A percentile compares a stretch with the other conserved stretches of the same genome.
phyloP scores from a whole-genome alignment of 2,329 filamentous ascomycete genomes.

The Cryphonectria japonica region DNA sequence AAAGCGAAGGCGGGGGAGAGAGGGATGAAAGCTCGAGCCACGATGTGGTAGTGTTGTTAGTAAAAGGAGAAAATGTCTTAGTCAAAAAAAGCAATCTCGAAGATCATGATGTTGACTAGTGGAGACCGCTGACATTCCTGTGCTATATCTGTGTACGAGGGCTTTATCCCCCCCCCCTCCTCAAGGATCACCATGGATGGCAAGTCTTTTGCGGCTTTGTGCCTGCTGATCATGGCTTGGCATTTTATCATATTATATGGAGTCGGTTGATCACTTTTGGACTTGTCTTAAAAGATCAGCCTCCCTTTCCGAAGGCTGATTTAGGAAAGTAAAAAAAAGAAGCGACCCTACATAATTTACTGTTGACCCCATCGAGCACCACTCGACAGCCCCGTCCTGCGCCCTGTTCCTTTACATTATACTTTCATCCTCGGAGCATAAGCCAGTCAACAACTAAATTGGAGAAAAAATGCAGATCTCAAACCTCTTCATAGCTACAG shows the following conservation, averaged over 20 bases:
- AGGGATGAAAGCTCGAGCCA: constrained; percentile 4
- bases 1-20: neutral
- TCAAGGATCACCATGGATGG: neutral
- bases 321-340: neutral
- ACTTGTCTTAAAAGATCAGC: neutral
- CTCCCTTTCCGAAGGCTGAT: neutral
- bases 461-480: constrained; percentile 7
- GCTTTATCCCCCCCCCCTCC: neutral
- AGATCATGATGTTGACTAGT: constrained; percentile 6
- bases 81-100: neutral
- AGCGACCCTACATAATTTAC: neutral
- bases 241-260: neutral
- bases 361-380: neutral
- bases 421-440: neutral
- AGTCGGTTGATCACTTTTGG: neutral
- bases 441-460: neutral
- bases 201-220: neutral
- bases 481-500: constrained; percentile 1
- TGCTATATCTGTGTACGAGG: neutral
- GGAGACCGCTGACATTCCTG: neutral
- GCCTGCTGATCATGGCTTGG: neutral
- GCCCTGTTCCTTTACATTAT: too few relatives aligned
- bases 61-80: neutral
- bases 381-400: neutral
- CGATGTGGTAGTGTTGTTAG: constrained; percentile 2